Base-by-base conservation (phyloP, 2,329 filamentous ascomycete genomes). In the Apiospora phragmitis region DNA sequence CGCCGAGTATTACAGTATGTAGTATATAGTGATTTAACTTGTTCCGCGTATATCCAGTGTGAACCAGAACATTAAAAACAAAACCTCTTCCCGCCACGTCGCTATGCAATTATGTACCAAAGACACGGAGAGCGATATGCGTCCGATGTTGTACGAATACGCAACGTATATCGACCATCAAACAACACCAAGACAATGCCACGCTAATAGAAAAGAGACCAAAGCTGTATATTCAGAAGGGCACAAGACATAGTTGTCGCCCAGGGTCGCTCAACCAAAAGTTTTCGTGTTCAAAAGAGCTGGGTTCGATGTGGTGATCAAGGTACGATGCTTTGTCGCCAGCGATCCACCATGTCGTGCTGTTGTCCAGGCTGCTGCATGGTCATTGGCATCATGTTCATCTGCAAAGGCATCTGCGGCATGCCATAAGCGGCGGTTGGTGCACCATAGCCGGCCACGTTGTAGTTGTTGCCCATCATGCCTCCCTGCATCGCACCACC, bases 251-350 rank as follows among this genome's bases (percentile, higher is more conserved):
- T 38, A 24, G 16, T 5, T 59, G 26, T 35, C 51, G 29, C 16
- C 29, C 29, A 59, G 16, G 12, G 29, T 59, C 51, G 29, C 29
- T 55, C 18, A 59, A 11, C 51, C 51, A 59, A 32, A 59, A 35
- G 3, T 11, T 4, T 35, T 38, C 18, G 29, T 62, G 8, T 62
- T 24, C 32, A 62, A 38, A 38, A 62, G 18, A 24, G 18, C 18
- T 62, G 32, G 32, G 32, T 2, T 38, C 55, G 32, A n/a, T 18
- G 55, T 38, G 55, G 49, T 18, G 29, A n/a, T 68, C 32, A 80
- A 47, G 75, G 77, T 26, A 72, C 73, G 51, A 80, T 71, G 51
- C 78, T 78, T 70, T 80, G 79, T 70, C 79, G 77, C 79, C 79
- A 80, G 65, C 76, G 77, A 70, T 80, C 78, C 43, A 80, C 78